phyloP scores from a whole-genome alignment of 2,329 filamentous ascomycete species.

The Pseudogymnoascus sp. region DNA sequence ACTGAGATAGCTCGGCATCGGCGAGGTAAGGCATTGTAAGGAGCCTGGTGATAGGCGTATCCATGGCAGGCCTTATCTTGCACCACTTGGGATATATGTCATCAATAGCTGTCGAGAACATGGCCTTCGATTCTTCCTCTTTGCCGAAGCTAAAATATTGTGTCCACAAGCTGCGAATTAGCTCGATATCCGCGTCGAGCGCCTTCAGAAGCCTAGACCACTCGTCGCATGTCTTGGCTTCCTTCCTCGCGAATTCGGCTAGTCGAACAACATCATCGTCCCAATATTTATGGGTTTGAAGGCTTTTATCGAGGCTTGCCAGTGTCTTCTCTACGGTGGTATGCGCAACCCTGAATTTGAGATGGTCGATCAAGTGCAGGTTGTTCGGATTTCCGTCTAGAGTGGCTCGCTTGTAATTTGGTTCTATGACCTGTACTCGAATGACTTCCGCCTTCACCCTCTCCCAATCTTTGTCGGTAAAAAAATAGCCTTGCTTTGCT shows the following conservation, averaged over 20 bases:
- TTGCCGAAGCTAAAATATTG: background rate
- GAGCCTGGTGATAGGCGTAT: slow-evolving; percentile 16
- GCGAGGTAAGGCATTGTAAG: slow-evolving; percentile 13
- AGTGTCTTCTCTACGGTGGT: slow-evolving; percentile 29
- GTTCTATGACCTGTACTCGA: slow-evolving; percentile 25
- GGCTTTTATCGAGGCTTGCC: slow-evolving; percentile 19
- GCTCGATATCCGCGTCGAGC: slow-evolving; percentile 14
- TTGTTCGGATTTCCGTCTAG: too few species aligned
- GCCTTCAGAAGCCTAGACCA: slow-evolving; percentile 15
- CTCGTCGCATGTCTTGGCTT: slow-evolving; percentile 10
- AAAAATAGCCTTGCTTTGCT: slow-evolving; percentile 44
- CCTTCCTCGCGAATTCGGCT: slow-evolving; percentile 13
- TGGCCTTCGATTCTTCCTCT: slow-evolving; percentile 3
- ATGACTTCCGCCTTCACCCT: slow-evolving; percentile 23
- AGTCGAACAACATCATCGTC: slow-evolving; percentile 20
- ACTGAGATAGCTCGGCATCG: slow-evolving; percentile 23
- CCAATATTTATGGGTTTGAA: slow-evolving; percentile 14
- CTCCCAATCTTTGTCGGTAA: slow-evolving; percentile 35
- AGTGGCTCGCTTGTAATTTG: slow-evolving; percentile 41
- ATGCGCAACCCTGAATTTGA: slow-evolving; percentile 47
- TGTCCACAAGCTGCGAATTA: slow-evolving; percentile 15
- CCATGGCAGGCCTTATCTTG: slow-evolving; percentile 19
- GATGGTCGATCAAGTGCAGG: slow-evolving; percentile 54
- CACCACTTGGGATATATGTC: slow-evolving; percentile 17
- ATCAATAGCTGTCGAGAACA: slow-evolving; percentile 10